Evolutionary conservation across 257 asterid genomes (phyloP).

Genomic region (Striga asiatica): DNA sequence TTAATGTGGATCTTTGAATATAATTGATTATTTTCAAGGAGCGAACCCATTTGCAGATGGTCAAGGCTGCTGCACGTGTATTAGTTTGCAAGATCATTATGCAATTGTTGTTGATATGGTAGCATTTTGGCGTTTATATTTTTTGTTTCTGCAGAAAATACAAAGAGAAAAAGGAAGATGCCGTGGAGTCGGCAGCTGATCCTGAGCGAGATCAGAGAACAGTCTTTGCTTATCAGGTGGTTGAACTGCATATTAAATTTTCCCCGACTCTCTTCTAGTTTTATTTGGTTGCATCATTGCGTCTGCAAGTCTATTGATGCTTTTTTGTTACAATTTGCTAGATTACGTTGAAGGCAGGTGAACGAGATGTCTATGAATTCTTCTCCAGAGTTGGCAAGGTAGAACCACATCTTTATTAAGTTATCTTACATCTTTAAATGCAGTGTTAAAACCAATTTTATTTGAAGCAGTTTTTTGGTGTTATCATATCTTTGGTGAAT

Average conservation of each 20-base stretch:
- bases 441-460: neutral
- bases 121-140: conserved; percentile 7
- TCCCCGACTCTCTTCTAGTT: neutral
- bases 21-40: conserved; percentile 25
- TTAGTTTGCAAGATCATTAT: conserved; percentile 20
- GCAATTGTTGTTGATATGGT: neutral
- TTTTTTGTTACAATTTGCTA: conserved; percentile 17
- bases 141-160: conserved; percentile 35
- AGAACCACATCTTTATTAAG: conserved; percentile 5
- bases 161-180: conserved; percentile 53
- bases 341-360: conserved; percentile 63
- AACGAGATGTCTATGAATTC: conserved; percentile 58
- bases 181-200: conserved; percentile 44
- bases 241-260: conserved; percentile 9
- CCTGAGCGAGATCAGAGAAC: conserved; percentile 68
- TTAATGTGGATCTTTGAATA: conserved; percentile 27
- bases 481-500: neutral
- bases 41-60: conserved; percentile 25
- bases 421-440: neutral
- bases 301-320: conserved; percentile 15
- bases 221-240: conserved; percentile 75
- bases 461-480: neutral
- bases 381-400: conserved; percentile 77
- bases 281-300: conserved; percentile 16
- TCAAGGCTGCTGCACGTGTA: conserved; percentile 24